These are phyloP conservation scores for Rhinocladiella mackenziei DNA, from an alignment of 2,329 filamentous ascomycete species.

Conservation along the genomic window DNA sequence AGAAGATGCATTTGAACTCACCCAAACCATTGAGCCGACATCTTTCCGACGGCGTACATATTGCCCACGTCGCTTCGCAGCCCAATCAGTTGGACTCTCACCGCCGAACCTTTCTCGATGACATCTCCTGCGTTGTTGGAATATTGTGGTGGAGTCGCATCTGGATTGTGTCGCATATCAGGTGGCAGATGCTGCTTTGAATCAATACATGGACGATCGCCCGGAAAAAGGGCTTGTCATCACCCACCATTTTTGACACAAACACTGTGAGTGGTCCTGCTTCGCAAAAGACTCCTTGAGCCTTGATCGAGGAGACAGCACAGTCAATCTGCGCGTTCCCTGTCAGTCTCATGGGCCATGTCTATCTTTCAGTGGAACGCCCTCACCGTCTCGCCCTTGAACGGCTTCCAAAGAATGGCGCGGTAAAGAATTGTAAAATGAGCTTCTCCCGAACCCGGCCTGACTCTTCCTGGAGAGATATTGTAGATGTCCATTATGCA, in stretches of 20 bases:
- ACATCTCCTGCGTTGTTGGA: constrained; percentile 87
- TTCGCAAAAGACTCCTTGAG: constrained; percentile 70
- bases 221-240: constrained; percentile 15
- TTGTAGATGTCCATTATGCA: constrained; percentile 96
- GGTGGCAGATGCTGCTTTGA: constrained; percentile 61
- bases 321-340: constrained; percentile 70
- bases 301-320: constrained; percentile 85
- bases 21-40: constrained; percentile 68
- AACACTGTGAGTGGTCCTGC: constrained; percentile 49
- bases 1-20: constrained; percentile 29
- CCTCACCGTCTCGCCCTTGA: constrained; percentile 88
- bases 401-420: constrained; percentile 95
- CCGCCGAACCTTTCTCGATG: constrained; percentile 88
- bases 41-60: constrained; percentile 96
- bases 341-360: no score
- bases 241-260: constrained; percentile 45
- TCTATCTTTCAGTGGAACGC: no score
- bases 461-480: constrained; percentile 86
- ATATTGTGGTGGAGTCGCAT: constrained; percentile 93
- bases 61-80: constrained; percentile 87
- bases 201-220: constrained; percentile 12
- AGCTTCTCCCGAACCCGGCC: constrained; percentile 85
- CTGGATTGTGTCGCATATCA: constrained; percentile 90
- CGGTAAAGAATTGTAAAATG: constrained; percentile 95
- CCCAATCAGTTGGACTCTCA: constrained; percentile 91